These are phyloP conservation scores for Ambispora gerdemannii DNA, from an alignment of 192 early-diverging fungal species.

Conservation along the genomic window DNA sequence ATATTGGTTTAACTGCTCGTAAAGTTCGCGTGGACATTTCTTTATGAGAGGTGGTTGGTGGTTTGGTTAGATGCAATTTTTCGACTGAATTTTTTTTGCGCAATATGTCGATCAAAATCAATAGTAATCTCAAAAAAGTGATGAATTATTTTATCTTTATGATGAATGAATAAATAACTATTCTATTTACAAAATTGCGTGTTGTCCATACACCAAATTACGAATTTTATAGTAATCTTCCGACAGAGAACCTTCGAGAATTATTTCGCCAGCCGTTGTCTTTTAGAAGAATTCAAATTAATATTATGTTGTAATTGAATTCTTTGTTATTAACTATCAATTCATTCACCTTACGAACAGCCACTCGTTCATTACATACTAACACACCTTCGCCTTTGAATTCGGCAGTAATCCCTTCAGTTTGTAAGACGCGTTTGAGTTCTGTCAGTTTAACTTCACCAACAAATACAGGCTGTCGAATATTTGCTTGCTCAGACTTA, in stretches of 20 bases:
- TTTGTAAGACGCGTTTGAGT: constrained; percentile 67
- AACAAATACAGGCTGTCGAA: constrained; percentile 68
- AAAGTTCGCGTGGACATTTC: too few relatives aligned
- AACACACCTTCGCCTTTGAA: constrained; percentile 83
- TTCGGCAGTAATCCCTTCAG: constrained; percentile 72
- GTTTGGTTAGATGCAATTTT: too few relatives aligned
- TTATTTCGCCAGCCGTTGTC: constrained; percentile 45
- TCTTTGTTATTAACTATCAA: constrained; percentile 12
- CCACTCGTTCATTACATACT: constrained; percentile 77
- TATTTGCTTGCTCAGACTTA: constrained; percentile 38
- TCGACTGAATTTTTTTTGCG: too few relatives aligned
- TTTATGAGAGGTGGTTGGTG: too few relatives aligned
- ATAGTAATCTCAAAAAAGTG: too few relatives aligned
- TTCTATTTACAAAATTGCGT: constrained; percentile 69
- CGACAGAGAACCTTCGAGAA: constrained; percentile 61
- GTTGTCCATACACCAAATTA: constrained; percentile 65
- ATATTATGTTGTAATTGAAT: background rate
- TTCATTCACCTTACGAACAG: constrained; percentile 54
- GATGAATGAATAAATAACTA: too few relatives aligned
- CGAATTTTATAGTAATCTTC: constrained; percentile 72
- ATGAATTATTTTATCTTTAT: too few relatives aligned
- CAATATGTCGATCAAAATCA: too few relatives aligned
- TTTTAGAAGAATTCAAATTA: constrained; percentile 1
- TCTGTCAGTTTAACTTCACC: constrained; percentile 85
- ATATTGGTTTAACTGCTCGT: background rate